Evolutionary conservation across 1,284 basidiomycete species (phyloP), one percentile per base, ranked within the genome.

Genomic region (Heterobasidion irregulare): DNA sequence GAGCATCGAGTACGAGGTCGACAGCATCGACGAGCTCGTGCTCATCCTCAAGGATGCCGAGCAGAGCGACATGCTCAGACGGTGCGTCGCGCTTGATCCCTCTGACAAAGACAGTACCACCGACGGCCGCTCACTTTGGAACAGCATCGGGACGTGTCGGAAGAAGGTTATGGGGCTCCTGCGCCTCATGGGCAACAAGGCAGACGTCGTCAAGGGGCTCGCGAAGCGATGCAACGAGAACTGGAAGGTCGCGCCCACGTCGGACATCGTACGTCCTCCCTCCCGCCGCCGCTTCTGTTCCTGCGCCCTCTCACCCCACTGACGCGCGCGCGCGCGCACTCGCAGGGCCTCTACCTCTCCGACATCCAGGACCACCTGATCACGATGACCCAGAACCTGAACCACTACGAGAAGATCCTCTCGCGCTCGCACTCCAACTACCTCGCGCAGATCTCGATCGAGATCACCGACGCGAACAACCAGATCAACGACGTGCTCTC

Each of bases 401-500:
- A 97, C 70, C 95, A 98, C 72, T 98, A 98, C 75, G 95, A 98
- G 70, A 99, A 98, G 78, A 99, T 99, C 68, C 79, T 99, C 8
- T 98, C 95, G 2, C 86, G 96, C 34, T 98, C 96, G 46, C 96
- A 99, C 72, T 98, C 94, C n/a, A 99, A 99, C 70, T 99, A 98
- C 73, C 86, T 98, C 54, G 95, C 95, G 1, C 95, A 98, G 66
- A 98, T 98, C 64, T 95, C 92, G 45, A 97, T 98, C 71, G 95
- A 98, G 74, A 98, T 97, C 94, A 98, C 96, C 35, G 96, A 99
- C 66, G 97, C 97, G 53, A 99, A 99, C 75, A 99, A 99, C 71
- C 95, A 98, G 74, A 99, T 98, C 75, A 99, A 99, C 73, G 95
- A 99, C 68, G 96, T 99, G 3, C 82, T 99, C 6, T 94, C 91